These are phyloP conservation scores for Pichia occidentalis DNA, from an alignment of 805 yeast genomes.

Conservation along the genomic window DNA sequence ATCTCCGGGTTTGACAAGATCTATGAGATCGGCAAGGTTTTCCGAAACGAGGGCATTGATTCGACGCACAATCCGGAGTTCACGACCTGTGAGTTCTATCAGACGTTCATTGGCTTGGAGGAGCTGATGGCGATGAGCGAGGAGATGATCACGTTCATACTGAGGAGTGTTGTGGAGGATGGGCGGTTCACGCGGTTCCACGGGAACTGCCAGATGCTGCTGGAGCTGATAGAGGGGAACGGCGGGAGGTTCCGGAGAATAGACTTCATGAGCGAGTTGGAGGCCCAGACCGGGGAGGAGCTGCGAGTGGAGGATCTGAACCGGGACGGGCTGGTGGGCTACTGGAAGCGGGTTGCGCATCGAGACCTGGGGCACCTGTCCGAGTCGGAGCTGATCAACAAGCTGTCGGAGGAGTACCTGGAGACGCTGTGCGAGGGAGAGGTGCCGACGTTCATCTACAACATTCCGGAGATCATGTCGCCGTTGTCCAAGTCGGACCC, in stretches of 20 bases:
- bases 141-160: slow-evolving; percentile 40
- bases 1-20: slow-evolving; percentile 82
- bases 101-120: slow-evolving; percentile 57
- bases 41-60: slow-evolving; percentile 91
- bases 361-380: too few relatives aligned
- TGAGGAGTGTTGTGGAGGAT: slow-evolving; percentile 27
- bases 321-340: background rate
- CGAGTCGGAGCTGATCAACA: slow-evolving; percentile 26
- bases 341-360: slow-evolving; percentile 1
- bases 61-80: slow-evolving; percentile 93
- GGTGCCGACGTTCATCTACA: slow-evolving; percentile 68
- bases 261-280: slow-evolving; percentile 66
- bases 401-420: slow-evolving; percentile 35
- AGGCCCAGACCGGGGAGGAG: slow-evolving; percentile 39
- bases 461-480: slow-evolving; percentile 80
- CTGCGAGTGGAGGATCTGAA: background rate
- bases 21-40: slow-evolving; percentile 78
- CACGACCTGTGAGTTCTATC: slow-evolving; percentile 84
- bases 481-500: slow-evolving; percentile 73
- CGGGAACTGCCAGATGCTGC: slow-evolving; percentile 18
- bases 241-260: slow-evolving; percentile 34
- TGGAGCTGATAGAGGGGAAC: slow-evolving; percentile 11
- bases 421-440: slow-evolving; percentile 51
- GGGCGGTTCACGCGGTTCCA: slow-evolving; percentile 16
- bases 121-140: slow-evolving; percentile 65